Evolutionary conservation across 176 grass and related monocot species (phyloP).

Genomic region (Puccinellia tenuiflora): DNA sequence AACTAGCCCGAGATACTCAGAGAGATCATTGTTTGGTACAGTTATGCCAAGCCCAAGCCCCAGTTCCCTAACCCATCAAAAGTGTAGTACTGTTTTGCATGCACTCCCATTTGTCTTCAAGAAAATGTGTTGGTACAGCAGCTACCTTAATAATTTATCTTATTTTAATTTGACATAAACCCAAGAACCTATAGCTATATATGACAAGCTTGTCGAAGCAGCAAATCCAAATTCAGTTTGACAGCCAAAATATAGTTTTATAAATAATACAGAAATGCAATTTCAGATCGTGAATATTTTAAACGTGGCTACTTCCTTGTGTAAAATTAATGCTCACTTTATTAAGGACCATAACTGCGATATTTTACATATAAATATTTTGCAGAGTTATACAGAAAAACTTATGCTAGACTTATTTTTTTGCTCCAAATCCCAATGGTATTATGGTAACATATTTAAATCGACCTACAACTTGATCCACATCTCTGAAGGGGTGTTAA

Average conservation of each 20-base stretch:
- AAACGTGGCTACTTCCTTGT: neutral
- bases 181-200: neutral
- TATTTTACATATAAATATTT: neutral
- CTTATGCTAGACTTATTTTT: neutral
- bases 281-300: neutral
- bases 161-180: neutral
- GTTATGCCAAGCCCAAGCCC: neutral
- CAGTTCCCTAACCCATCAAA: too few species aligned
- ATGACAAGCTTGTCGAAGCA: neutral
- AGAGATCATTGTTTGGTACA: slow-evolving; percentile 9
- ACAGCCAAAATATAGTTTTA: neutral
- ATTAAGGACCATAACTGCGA: neutral
- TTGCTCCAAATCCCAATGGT: neutral
- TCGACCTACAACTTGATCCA: neutral
- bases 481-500: too few species aligned
- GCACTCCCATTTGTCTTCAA: neutral
- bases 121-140: neutral
- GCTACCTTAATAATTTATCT: neutral
- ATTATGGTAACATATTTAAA: neutral
- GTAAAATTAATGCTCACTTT: neutral
- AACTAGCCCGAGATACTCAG: neutral
- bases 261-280: neutral
- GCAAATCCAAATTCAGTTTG: neutral
- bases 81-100: neutral
- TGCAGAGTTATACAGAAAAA: neutral